Evolutionary conservation across 2,329 filamentous ascomycete genomes (phyloP).

Genomic region (Alternaria sp.): DNA sequence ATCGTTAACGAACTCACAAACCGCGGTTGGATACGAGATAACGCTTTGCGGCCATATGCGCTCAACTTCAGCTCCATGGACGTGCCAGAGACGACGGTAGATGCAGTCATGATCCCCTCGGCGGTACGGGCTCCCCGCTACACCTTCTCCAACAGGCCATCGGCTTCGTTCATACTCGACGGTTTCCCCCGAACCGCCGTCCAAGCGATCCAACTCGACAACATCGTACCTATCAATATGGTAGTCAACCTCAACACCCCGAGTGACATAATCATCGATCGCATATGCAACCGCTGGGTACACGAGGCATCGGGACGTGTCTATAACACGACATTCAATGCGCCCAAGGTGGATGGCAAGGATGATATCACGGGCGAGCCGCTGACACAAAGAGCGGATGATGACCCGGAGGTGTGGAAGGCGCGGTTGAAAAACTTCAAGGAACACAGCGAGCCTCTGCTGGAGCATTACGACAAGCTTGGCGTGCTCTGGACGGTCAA

Average conservation of each 20-base stretch:
- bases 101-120: slow-evolving; percentile 52
- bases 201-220: slow-evolving; percentile 80
- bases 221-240: slow-evolving; percentile 90
- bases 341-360: slow-evolving; percentile 76
- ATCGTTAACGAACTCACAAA: slow-evolving; percentile 88
- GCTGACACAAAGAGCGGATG: slow-evolving; percentile 82
- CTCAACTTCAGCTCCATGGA: slow-evolving; percentile 50
- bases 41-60: slow-evolving; percentile 54
- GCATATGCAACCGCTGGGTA: slow-evolving; percentile 91
- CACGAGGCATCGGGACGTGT: slow-evolving; percentile 89
- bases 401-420: slow-evolving; percentile 85
- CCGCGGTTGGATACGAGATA: slow-evolving; percentile 77
- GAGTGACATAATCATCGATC: slow-evolving; percentile 81
- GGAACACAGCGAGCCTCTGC: slow-evolving; percentile 81
- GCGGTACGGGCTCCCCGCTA: slow-evolving; percentile 47
- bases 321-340: slow-evolving; percentile 94
- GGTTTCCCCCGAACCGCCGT: slow-evolving; percentile 88
- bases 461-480: slow-evolving; percentile 86
- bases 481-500: slow-evolving; percentile 86
- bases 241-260: slow-evolving; percentile 88
- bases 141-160: slow-evolving; percentile 68
- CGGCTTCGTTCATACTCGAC: slow-evolving; percentile 91
- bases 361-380: slow-evolving; percentile 92
- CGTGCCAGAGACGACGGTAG: slow-evolving; percentile 43
- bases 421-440: slow-evolving; percentile 81